Evolutionary conservation across 2,329 filamentous ascomycete genomes (phyloP).

Genomic region (Phialophora macrospora): DNA sequence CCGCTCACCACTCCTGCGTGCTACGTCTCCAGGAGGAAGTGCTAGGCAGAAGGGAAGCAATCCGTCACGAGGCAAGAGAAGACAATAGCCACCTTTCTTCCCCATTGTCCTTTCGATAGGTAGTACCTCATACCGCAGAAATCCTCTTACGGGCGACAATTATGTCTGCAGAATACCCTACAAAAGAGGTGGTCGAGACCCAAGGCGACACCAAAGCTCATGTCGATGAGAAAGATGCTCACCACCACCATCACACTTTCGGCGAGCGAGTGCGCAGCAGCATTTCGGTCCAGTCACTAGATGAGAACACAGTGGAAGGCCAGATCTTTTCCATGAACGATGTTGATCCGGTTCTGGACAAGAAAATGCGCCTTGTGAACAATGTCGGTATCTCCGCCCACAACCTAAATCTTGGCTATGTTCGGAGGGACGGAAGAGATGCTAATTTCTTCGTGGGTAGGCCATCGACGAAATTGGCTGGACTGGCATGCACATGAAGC

Average conservation of each 20-base stretch:
- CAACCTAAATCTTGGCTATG: not conserved
- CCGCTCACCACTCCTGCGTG: not conserved
- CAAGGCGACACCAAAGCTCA: conserved; percentile 5
- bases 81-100: not conserved
- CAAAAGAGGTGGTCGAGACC: conserved; percentile 16
- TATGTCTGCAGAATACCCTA: conserved; percentile 22
- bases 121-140: not conserved
- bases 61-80: not conserved
- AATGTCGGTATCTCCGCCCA: conserved; percentile 32
- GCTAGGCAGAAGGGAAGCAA: not conserved
- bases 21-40: not conserved
- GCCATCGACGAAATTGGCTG: conserved; percentile 64
- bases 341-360: conserved; percentile 48
- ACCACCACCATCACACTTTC: conserved; percentile 16
- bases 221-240: conserved; percentile 12
- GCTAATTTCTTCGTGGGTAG: conserved; percentile 11
- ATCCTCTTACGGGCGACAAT: not conserved
- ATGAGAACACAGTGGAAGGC: conserved; percentile 30
- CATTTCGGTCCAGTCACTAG: conserved; percentile 26
- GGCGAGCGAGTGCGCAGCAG: conserved; percentile 30
- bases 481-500: conserved; percentile 63
- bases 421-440: not conserved
- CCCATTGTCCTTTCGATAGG: not conserved
- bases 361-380: conserved; percentile 49
- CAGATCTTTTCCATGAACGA: conserved; percentile 38